A percentile compares a stretch with the other conserved stretches of the same genome.
Evolutionary conservation across 495 filamentous ascomycete species (phyloP).

Genomic region (Lasiosphaeria ovina): DNA sequence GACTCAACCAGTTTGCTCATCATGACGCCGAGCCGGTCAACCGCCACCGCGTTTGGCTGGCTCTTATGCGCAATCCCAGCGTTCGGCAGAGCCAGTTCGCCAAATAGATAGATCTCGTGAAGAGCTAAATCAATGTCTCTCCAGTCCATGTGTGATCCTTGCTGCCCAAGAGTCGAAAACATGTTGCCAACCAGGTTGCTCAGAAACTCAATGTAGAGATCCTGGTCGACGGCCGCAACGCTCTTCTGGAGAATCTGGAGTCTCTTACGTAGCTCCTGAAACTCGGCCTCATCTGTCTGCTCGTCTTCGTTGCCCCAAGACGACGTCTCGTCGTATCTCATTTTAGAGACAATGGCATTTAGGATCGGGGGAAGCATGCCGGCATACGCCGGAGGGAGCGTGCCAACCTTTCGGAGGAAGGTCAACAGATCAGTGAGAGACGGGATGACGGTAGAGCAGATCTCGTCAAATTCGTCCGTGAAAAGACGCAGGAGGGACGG

Average conservation of each 20-base stretch:
- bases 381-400: constrained; percentile 64
- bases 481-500: constrained; percentile 88
- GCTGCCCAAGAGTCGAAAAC: constrained; percentile 70
- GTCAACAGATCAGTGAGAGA: constrained; percentile 86
- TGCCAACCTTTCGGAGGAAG: constrained; percentile 74
- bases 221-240: constrained; percentile 79
- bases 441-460: constrained; percentile 91
- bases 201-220: constrained; percentile 80
- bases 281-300: constrained; percentile 97
- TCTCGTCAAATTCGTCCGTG: constrained; percentile 95
- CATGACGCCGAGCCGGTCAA: constrained; percentile 79
- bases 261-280: constrained; percentile 86
- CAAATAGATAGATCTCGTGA: constrained; percentile 95
- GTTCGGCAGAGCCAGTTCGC: constrained; percentile 82
- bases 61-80: constrained; percentile 81
- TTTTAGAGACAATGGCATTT: constrained; percentile 87
- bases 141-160: constrained; percentile 79
- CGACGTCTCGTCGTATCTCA: constrained; percentile 93
- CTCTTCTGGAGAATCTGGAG: constrained; percentile 88
- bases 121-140: constrained; percentile 93
- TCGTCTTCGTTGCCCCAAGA: constrained; percentile 94
- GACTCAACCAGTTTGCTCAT: constrained; percentile 93
- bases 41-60: constrained; percentile 68
- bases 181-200: constrained; percentile 78
- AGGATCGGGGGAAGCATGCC: constrained; percentile 81